Percentiles rank a stretch among this genome's conserved stretches.
Conservation (phyloP, 164 flowering plant genomes). For the Hamamelis virginiana region DNA sequence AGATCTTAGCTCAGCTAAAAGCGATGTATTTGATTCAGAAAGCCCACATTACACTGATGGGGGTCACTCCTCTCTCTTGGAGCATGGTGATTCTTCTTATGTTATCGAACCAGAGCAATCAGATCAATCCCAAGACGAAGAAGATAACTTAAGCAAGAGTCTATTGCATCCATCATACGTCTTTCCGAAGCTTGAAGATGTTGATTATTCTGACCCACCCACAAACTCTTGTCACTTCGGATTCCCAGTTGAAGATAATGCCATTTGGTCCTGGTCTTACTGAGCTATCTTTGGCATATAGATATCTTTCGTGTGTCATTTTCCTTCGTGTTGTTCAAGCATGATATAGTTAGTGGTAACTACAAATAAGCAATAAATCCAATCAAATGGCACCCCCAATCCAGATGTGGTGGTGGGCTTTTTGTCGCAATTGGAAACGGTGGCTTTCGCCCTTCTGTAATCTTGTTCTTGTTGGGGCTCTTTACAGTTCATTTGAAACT, state of each 20-base stretch:
- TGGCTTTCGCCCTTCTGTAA: conserved; percentile 2
- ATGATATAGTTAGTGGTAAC: neutral
- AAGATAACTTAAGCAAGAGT: conserved; percentile 37
- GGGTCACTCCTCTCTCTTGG: conserved; percentile 31
- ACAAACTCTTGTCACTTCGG: conserved; percentile 46
- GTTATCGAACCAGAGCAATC: conserved; percentile 41
- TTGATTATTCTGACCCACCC: conserved; percentile 35
- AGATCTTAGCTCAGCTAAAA: conserved; percentile 54
- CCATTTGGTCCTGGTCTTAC: conserved; percentile 63
- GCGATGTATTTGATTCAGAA: conserved; percentile 60
- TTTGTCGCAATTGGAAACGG: neutral
- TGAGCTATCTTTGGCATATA: conserved; percentile 12
- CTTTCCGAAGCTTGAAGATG: conserved; percentile 53
- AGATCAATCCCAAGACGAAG: conserved; percentile 47
- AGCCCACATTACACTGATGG: conserved; percentile 49
- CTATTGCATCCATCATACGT: conserved; percentile 31
- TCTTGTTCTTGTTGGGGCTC: conserved; percentile 2
- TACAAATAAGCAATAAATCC: neutral
- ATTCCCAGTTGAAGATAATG: conserved; percentile 55
- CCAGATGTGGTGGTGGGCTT: conserved; percentile 20
- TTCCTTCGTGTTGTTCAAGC: too few relatives aligned
- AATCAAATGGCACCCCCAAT: conserved; percentile 2
- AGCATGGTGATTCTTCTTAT: conserved; percentile 32
- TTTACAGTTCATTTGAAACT: neutral
- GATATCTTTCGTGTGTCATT: neutral